Base-by-base conservation (phyloP, 2,329 filamentous ascomycete genomes). In the Thelonectria discophora region DNA sequence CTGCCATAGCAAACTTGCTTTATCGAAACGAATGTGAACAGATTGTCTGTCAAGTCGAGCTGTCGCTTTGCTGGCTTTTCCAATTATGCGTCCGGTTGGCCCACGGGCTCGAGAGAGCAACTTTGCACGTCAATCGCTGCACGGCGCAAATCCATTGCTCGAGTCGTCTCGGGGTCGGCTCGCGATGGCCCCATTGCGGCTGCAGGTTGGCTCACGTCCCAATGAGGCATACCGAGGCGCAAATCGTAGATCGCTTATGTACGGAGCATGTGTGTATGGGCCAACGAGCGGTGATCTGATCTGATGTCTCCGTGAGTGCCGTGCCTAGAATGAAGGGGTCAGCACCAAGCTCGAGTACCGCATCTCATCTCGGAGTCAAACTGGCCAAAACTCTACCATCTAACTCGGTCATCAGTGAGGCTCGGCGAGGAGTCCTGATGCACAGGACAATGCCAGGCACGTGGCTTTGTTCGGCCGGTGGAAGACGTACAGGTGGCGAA, bases 361-460 rank as follows among this genome's bases (percentile, higher is more conserved):
- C 20, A 40, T 40, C 37, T 40, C 17, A 11, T 40, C 37, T 40
- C 37, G 8, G 27, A 30, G 4, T 30, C 27, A 10, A 30, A 30
- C 24, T 24, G n/a, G n/a, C n/a, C n/a, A n/a, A n/a, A n/a, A n/a
- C 32, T 34, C 32, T 13, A 34, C 3, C 32, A 34, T 24, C 6
- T 3, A 24, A 24, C 21, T 24, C 6, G 21, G 21, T 24, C 21
- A 24, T 24, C 21, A 24, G 2, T 43, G 47, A 45, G 20, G 42
- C 46, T 34, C 39, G 55, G 51, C 55, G 52, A 34, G 45, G 27
- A 30, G 65, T 59, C 60, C 64, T 67, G 58, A 54, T 65, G 65
- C 68, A 63, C 66, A 71, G 66, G 58, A 37, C 68, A 64, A 17
- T 20, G 45, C n/a, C 49, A 56, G 55, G 62, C 68, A 70, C 68